Percentiles rank a stretch among this genome's conserved stretches.
Evolutionary conservation across 352 stramenopile genomes (phyloP).

Genomic region (Globisporangium canariense): DNA sequence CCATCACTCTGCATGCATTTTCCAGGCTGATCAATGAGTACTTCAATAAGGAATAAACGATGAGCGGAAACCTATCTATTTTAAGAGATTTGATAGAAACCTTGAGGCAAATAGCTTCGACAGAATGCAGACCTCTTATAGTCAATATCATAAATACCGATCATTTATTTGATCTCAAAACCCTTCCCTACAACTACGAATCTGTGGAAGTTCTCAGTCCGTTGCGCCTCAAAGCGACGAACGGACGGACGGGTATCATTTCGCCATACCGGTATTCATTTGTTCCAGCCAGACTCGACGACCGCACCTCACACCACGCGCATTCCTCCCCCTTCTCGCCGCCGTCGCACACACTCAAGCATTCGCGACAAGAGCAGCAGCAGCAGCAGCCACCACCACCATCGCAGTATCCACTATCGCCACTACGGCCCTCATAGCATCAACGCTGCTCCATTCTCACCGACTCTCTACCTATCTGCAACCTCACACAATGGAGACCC

Average conservation of each 20-base stretch:
- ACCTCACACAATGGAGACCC: conserved; percentile 60
- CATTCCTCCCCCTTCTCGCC: background rate
- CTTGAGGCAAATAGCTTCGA: background rate
- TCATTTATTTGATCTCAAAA: too few relatives aligned
- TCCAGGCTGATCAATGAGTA: background rate
- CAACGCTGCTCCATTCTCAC: background rate
- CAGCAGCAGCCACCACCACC: background rate
- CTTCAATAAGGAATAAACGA: background rate
- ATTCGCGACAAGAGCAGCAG: conserved; percentile 5
- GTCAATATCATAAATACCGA: background rate
- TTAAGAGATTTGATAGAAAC: background rate
- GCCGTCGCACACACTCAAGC: background rate
- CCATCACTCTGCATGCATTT: background rate
- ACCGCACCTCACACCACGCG: background rate
- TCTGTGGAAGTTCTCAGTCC: background rate
- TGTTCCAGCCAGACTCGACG: background rate
- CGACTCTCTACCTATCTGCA: background rate
- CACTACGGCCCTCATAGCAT: background rate
- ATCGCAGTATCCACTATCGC: background rate
- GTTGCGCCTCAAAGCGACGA: background rate
- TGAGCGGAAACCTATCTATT: background rate
- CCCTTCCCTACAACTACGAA: background rate
- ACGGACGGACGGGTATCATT: background rate
- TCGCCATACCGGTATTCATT: conserved; percentile 3
- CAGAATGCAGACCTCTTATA: background rate